Evolutionary conservation across 148 eudicot genomes (phyloP).

Genomic region (Diospyros lotus): DNA sequence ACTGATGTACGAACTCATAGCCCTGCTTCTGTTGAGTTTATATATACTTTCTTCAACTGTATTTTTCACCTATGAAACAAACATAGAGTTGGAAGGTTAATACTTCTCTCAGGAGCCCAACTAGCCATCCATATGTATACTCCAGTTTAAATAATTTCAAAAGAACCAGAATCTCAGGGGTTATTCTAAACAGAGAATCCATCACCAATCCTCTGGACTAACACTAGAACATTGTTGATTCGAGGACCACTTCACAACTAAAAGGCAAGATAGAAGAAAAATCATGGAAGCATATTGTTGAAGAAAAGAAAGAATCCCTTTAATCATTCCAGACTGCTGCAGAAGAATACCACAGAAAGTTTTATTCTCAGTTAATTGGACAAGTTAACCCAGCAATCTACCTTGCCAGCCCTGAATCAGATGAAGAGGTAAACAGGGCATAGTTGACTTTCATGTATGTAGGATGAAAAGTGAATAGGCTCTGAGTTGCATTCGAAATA

Average conservation of each 20-base stretch:
- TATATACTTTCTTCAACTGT: conserved; percentile 95
- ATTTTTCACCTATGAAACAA: conserved; percentile 59
- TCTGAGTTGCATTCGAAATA: background rate
- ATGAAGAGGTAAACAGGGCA: background rate
- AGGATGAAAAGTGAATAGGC: background rate
- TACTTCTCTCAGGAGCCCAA: background rate
- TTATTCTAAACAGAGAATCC: background rate
- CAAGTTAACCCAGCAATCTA: background rate
- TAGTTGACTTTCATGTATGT: background rate
- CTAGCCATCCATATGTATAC: background rate
- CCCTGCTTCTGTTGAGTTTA: conserved; percentile 67
- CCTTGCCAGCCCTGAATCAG: background rate
- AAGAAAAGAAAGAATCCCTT: background rate
- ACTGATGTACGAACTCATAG: conserved; percentile 52
- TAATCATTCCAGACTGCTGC: background rate
- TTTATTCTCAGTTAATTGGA: background rate
- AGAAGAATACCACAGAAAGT: background rate
- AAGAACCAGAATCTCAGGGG: background rate
- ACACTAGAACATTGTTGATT: too few relatives aligned
- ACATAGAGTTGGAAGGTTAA: background rate
- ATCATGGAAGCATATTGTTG: background rate
- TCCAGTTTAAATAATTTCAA: background rate
- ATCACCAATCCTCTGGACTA: background rate
- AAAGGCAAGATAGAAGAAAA: background rate
- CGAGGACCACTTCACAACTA: background rate